Conservation (phyloP, 2,329 filamentous ascomycete species). For the Rachicladosporium sp. region DNA sequence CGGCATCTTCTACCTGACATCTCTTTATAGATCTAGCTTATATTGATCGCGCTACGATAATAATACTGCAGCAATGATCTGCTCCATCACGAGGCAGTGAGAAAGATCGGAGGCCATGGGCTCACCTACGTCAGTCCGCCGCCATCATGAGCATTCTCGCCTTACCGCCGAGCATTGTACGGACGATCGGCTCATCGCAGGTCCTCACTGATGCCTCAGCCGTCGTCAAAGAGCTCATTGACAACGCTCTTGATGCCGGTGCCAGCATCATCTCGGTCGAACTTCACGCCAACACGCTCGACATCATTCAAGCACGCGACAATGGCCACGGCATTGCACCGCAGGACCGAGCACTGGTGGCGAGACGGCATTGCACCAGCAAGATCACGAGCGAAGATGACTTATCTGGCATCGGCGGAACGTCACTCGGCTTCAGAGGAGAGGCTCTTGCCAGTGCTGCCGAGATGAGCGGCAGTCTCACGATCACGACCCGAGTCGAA, state of each 20-base stretch:
- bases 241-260: slow-evolving; percentile 62
- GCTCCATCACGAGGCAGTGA: no score
- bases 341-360: slow-evolving; percentile 50
- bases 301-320: slow-evolving; percentile 57
- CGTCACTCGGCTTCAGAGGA: slow-evolving; percentile 62
- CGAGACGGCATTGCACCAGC: slow-evolving; percentile 59
- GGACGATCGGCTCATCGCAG: slow-evolving; percentile 49
- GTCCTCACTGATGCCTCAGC: slow-evolving; percentile 47
- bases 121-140: background rate
- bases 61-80: no score
- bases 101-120: background rate
- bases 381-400: slow-evolving; percentile 57
- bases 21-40: no score
- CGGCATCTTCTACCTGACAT: no score
- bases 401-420: slow-evolving; percentile 42
- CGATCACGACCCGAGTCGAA: slow-evolving; percentile 51
- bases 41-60: no score
- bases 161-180: slow-evolving; percentile 32
- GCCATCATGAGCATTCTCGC: slow-evolving; percentile 27
- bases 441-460: slow-evolving; percentile 58
- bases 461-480: slow-evolving; percentile 43
- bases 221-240: slow-evolving; percentile 63
- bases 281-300: slow-evolving; percentile 53
- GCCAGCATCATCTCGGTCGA: slow-evolving; percentile 55
- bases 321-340: slow-evolving; percentile 59